Conservation (phyloP, 163 green algal species). For the Dunaliella salina region DNA sequence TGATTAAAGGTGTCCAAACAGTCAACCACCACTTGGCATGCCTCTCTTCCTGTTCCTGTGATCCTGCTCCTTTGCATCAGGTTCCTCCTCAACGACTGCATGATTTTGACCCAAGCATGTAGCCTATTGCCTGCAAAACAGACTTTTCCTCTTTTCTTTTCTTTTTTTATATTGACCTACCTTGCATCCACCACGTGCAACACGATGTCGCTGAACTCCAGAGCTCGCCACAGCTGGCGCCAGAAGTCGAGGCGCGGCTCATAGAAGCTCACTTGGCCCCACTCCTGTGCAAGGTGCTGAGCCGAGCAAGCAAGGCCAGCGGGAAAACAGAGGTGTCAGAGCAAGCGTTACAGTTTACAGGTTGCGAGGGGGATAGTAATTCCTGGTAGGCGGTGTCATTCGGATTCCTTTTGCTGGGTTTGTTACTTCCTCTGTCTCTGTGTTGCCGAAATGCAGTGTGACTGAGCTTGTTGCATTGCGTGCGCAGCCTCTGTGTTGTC, state of each 20-base stretch:
- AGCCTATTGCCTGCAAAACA: background rate
- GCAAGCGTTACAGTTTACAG: background rate
- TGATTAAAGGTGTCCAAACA: too few relatives aligned
- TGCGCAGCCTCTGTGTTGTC: too few relatives aligned
- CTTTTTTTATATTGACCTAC: background rate
- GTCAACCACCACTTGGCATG: too few relatives aligned
- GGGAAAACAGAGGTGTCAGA: background rate
- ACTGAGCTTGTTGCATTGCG: too few relatives aligned
- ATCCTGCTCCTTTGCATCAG: too few relatives aligned
- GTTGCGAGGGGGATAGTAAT: background rate
- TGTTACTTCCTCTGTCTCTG: background rate
- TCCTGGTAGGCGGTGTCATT: background rate
- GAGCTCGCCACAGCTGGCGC: slow-evolving; percentile 61
- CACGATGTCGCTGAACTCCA: slow-evolving; percentile 51
- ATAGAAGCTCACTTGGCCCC: slow-evolving; percentile 41
- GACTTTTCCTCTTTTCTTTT: background rate
- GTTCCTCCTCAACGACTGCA: too few relatives aligned
- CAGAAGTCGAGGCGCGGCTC: slow-evolving; percentile 60
- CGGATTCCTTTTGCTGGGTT: background rate
- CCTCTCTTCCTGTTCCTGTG: too few relatives aligned
- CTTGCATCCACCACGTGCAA: slow-evolving; percentile 58
- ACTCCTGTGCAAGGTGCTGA: background rate
- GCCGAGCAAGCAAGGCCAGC: background rate
- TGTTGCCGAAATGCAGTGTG: background rate
- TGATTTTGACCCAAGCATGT: too few relatives aligned